A percentile compares a stretch with the other conserved stretches of the same genome.
Evolutionary conservation across 306 rosid species (phyloP).

Genomic region (Gastrolobium bilobum): DNA sequence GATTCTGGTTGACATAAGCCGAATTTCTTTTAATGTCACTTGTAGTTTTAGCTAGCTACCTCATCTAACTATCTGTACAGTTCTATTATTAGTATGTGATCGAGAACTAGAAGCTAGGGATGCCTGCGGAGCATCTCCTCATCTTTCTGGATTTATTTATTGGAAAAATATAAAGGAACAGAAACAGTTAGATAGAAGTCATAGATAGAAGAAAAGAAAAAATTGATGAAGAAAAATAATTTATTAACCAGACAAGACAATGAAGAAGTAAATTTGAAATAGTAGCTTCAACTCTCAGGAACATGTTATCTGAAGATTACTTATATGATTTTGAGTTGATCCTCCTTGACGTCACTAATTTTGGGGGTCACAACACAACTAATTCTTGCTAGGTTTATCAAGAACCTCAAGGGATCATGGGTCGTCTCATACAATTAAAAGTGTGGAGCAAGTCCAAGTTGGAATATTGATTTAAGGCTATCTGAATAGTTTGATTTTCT

Average conservation of each 20-base stretch:
- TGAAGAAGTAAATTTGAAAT: conserved; percentile 20
- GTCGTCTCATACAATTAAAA: conserved; percentile 24
- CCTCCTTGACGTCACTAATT: conserved; percentile 2
- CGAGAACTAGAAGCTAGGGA: conserved; percentile 22
- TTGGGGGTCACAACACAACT: conserved; percentile 6
- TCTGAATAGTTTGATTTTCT: conserved; percentile 39
- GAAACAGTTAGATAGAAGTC: background rate
- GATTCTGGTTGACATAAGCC: conserved; percentile 35
- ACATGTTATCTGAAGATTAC: conserved; percentile 24
- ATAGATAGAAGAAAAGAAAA: background rate
- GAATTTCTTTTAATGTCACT: background rate
- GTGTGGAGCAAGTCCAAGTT: conserved; percentile 18
- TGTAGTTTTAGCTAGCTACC: conserved; percentile 32
- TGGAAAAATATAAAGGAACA: background rate
- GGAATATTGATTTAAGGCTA: conserved; percentile 31
- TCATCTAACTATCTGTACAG: conserved; percentile 32
- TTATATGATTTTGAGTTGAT: background rate
- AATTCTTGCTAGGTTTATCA: conserved; percentile 29
- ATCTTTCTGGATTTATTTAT: conserved; percentile 11
- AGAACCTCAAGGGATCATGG: conserved; percentile 32
- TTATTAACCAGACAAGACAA: background rate
- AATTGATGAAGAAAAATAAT: background rate
- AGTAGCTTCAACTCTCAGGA: conserved; percentile 15
- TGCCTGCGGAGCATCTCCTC: background rate
- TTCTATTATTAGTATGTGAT: conserved; percentile 5